A percentile compares a stretch with the other conserved stretches of the same genome.
Evolutionary conservation across 768 basidiomycete genomes (phyloP).

Genomic region (Tulasnella sp.): DNA sequence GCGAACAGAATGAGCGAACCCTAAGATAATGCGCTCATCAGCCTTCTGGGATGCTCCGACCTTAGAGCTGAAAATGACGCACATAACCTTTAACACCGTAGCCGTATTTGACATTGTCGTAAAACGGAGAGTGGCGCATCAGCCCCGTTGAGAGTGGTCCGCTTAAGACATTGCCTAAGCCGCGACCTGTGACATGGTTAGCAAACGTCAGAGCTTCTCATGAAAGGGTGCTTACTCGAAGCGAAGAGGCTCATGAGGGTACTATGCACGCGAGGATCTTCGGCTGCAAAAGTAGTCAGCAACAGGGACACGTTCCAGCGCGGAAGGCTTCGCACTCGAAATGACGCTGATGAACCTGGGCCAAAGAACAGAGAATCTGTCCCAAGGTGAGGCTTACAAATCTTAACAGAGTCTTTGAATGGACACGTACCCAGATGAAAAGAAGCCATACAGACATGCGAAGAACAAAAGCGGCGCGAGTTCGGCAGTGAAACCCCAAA

Average conservation of each 20-base stretch:
- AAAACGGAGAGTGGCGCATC: slow-evolving; percentile 1
- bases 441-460: slow-evolving; percentile 18
- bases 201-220: not conserved
- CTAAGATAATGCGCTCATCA: not conserved
- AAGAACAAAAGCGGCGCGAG: slow-evolving; percentile 15
- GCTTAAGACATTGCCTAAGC: not conserved
- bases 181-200: not conserved
- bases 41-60: no score
- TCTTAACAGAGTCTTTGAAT: not conserved
- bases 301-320: not conserved
- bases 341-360: slow-evolving; percentile 21
- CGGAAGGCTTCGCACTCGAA: not conserved
- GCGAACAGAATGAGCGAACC: slow-evolving; percentile 14
- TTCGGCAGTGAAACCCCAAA: slow-evolving; percentile 16
- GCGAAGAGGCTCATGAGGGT: not conserved
- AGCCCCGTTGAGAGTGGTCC: not conserved
- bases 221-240: not conserved
- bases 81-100: slow-evolving; percentile 5
- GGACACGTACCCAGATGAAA: slow-evolving; percentile 14
- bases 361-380: slow-evolving; percentile 23
- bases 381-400: not conserved
- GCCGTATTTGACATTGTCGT: not conserved
- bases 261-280: not conserved
- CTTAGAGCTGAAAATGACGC: not conserved
- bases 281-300: not conserved